phyloP scores from a whole-genome alignment of 2,329 filamentous ascomycete species.

The Penicillium digitatum region DNA sequence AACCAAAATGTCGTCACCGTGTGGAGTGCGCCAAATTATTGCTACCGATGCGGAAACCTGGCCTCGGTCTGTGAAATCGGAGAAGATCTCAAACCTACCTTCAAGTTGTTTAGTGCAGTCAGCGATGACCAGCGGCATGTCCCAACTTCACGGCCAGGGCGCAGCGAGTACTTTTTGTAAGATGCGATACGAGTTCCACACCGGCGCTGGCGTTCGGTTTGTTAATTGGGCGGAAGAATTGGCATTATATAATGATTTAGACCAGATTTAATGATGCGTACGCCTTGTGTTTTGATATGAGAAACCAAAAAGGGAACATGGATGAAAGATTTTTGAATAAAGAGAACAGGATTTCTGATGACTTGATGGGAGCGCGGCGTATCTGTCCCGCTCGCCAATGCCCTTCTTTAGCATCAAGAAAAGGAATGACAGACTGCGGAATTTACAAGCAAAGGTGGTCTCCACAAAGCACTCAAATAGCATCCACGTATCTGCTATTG shows the following conservation, averaged over 20 bases:
- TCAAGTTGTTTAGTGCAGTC: slow-evolving; percentile 57
- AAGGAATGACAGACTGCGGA: too few relatives aligned
- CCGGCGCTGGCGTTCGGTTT: slow-evolving; percentile 35
- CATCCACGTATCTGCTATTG: too few relatives aligned
- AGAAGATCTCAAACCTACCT: slow-evolving; percentile 79
- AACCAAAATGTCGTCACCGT: slow-evolving; percentile 88
- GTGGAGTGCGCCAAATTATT: slow-evolving; percentile 83
- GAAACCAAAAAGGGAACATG: not conserved
- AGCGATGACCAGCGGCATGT: slow-evolving; percentile 47
- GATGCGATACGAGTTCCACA: slow-evolving; percentile 28
- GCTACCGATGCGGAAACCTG: slow-evolving; percentile 95
- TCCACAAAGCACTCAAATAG: too few relatives aligned
- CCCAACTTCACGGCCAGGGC: slow-evolving; percentile 43
- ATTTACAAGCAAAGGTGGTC: too few relatives aligned
- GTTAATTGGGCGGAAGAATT: slow-evolving; percentile 19
- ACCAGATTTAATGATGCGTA: slow-evolving; percentile 32
- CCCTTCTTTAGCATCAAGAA: too few relatives aligned
- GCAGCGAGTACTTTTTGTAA: slow-evolving; percentile 49
- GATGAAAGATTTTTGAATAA: not conserved
- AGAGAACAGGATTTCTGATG: not conserved
- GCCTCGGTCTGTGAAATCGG: slow-evolving; percentile 84
- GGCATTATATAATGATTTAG: slow-evolving; percentile 38
- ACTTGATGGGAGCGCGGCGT: not conserved
- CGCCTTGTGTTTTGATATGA: slow-evolving; percentile 6
- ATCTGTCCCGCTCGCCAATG: too few relatives aligned